Evolutionary conservation across 306 rosid genomes (phyloP), one percentile per base, ranked within the genome.

Genomic region (Arachis stenosperma): DNA sequence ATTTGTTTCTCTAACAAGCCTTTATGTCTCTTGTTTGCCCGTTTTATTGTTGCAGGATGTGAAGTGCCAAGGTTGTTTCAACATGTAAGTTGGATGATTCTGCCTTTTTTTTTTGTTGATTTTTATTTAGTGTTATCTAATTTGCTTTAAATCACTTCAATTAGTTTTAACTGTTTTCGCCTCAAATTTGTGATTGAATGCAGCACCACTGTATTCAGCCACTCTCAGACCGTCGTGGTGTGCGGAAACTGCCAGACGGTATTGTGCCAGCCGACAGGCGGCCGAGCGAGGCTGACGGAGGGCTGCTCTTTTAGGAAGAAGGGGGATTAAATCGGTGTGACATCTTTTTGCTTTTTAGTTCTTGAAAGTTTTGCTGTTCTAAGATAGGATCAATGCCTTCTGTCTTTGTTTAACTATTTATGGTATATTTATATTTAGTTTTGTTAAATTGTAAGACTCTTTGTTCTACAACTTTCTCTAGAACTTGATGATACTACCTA

Each of bases 151-250:
- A 33, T 33, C 4, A 33, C 37, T 2, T 33, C 4, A 33, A 33
- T 4, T 33, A 4, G 37, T 33, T 33, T 33, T 33, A 33, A 33
- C 42, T 62, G 13, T 22, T 22, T 22, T 22, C 43, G 7, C 7
- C 5, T 0, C 5, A 17, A 43, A 36, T 47, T 50, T 62, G 13
- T 65, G 12, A 6, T 33, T 79, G 42, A 14, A 17, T 76, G 78
- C 84, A 85, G 88, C 63, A 85, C 88, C 5, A 84, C 88, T 50
- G 88, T 84, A 7, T 84, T 84, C 44, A 84, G 88, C 77, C 88
- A 81, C 78, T 85, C 88, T 33, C 86, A 85, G 30, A 81, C 88
- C 0, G 88, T 85, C 41, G 88, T 85, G 8, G 88, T 85, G 3
- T 85, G 88, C 1, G 88, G 88, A 1, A 85, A 85, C 75, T 85